Evolutionary conservation across 2,329 filamentous ascomycete species (phyloP).

Genomic region (Penicillium sp.): DNA sequence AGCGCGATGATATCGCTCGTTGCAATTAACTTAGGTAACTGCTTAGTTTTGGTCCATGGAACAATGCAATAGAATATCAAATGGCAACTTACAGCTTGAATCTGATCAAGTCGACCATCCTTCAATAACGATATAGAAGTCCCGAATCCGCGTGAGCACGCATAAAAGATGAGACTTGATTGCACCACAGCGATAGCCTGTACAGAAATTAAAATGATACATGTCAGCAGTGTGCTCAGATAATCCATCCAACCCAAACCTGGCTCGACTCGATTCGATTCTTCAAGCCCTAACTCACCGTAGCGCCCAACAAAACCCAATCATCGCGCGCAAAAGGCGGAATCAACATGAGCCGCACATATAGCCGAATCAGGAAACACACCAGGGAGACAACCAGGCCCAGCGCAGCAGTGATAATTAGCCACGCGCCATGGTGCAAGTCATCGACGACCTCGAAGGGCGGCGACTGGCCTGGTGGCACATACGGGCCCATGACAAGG

Average conservation of each 20-base stretch:
- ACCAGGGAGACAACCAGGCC: constrained; percentile 39
- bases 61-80: not conserved
- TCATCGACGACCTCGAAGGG: constrained; percentile 43
- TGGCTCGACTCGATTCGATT: not conserved
- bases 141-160: constrained; percentile 36
- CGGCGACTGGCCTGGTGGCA: constrained; percentile 37
- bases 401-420: constrained; percentile 42
- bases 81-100: constrained; percentile 30
- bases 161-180: constrained; percentile 32
- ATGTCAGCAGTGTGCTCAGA: not conserved
- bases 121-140: constrained; percentile 33
- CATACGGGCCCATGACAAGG: constrained; percentile 30
- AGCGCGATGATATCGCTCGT: constrained; percentile 47
- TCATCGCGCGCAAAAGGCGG: constrained; percentile 39
- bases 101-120: constrained; percentile 20
- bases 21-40: constrained; percentile 29
- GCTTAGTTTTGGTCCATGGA: not conserved
- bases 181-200: constrained; percentile 35
- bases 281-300: constrained; percentile 24
- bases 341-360: constrained; percentile 37
- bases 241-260: not conserved
- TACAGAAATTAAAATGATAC: not conserved
- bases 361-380: constrained; percentile 38
- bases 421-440: constrained; percentile 40
- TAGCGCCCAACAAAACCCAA: constrained; percentile 33